phyloP scores from a whole-genome alignment of 2,329 filamentous ascomycete genomes.

The Cadophora luteo-olivacea region DNA sequence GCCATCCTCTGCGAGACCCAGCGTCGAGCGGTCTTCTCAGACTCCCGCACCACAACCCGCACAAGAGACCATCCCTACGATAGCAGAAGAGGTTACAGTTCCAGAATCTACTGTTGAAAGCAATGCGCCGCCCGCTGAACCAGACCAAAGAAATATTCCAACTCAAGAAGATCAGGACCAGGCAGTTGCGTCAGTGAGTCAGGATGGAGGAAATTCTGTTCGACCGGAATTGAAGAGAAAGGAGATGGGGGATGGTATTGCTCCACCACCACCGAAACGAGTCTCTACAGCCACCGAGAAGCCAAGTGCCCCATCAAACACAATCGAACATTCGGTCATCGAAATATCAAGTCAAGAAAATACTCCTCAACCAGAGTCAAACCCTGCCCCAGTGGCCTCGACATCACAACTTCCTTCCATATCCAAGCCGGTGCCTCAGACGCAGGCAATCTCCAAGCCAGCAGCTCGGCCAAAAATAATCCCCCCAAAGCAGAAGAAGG shows the following conservation, averaged over 20 bases:
- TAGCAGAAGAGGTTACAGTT: slow-evolving; percentile 12
- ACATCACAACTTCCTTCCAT: background rate
- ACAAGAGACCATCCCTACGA: slow-evolving; percentile 26
- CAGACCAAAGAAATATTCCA: slow-evolving; percentile 43
- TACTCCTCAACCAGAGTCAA: background rate
- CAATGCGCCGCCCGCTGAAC: slow-evolving; percentile 6
- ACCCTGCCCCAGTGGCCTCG: background rate
- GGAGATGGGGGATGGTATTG: slow-evolving; percentile 22
- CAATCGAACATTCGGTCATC: background rate
- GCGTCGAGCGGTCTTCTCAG: slow-evolving; percentile 48
- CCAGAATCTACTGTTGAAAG: background rate
- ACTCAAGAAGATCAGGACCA: slow-evolving; percentile 16
- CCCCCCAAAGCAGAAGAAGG: background rate
- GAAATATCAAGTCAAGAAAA: background rate
- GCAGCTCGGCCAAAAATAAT: background rate
- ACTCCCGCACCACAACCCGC: slow-evolving; percentile 34
- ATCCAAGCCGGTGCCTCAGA: background rate
- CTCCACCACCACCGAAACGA: slow-evolving; percentile 29
- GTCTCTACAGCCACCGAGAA: slow-evolving; percentile 9
- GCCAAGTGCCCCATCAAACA: background rate
- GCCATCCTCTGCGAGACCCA: slow-evolving; percentile 48
- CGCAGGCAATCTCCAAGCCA: background rate
- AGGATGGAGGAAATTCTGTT: slow-evolving; percentile 2
- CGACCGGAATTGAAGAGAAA: slow-evolving; percentile 30
- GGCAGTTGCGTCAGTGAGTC: slow-evolving; percentile 6